Evolutionary conservation across 2,329 filamentous ascomycete genomes (phyloP).

Genomic region (Rhinocladiella similis): DNA sequence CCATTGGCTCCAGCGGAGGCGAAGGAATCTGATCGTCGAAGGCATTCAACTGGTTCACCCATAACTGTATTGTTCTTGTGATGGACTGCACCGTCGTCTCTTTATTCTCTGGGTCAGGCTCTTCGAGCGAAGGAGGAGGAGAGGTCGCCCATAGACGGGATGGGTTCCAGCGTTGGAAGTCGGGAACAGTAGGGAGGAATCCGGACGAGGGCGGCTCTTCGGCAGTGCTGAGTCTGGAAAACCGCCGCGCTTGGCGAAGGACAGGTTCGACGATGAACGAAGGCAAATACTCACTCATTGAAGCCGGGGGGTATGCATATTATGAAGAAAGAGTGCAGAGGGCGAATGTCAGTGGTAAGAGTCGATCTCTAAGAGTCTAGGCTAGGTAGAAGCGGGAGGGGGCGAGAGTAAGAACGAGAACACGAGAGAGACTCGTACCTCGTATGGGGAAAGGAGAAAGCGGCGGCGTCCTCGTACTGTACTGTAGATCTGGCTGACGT

Average conservation of each 20-base stretch:
- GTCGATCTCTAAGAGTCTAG: background rate
- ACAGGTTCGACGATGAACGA: constrained; percentile 46
- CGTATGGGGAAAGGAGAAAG: constrained; percentile 9
- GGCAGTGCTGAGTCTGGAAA: constrained; percentile 34
- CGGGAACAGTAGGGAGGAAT: constrained; percentile 28
- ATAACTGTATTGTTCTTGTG: constrained; percentile 29
- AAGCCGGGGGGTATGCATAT: constrained; percentile 15
- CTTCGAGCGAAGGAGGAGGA: constrained; percentile 22
- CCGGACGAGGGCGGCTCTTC: constrained; percentile 26
- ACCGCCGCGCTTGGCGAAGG: constrained; percentile 43
- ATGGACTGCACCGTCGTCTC: constrained; percentile 29
- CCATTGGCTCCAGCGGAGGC: constrained; percentile 28
- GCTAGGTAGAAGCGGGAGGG: background rate
- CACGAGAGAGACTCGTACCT: too few relatives aligned
- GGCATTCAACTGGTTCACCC: constrained; percentile 29
- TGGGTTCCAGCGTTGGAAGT: constrained; percentile 29
- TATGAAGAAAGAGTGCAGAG: background rate
- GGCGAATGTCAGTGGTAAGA: background rate
- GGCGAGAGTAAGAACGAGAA: too few relatives aligned
- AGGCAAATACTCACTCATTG: constrained; percentile 47
- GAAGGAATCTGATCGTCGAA: constrained; percentile 29
- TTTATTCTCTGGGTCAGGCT: constrained; percentile 19
- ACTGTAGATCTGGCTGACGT: background rate
- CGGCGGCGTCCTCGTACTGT: too few relatives aligned
- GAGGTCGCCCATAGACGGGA: constrained; percentile 27